Conservation (phyloP, 768 basidiomycete genomes). For the Imleria badia region DNA sequence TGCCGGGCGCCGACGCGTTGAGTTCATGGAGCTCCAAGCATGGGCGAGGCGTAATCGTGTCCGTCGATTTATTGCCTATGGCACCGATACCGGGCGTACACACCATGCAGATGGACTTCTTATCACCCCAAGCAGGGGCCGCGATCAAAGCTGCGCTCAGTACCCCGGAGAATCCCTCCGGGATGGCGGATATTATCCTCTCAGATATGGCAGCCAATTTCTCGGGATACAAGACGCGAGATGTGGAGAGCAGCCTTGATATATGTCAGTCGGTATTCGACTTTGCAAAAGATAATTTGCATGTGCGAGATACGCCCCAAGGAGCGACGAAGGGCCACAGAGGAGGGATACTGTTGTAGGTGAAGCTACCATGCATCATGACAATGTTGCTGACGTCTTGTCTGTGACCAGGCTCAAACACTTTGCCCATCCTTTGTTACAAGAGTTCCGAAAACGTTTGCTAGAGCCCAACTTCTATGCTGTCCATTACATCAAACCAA, state of each 20-base stretch:
- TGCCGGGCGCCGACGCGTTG: neutral
- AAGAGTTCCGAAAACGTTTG: constrained; percentile 58
- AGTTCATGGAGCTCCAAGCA: constrained; percentile 27
- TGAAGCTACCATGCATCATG: neutral
- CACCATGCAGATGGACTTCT: constrained; percentile 76
- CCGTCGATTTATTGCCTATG: constrained; percentile 80
- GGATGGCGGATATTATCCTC: constrained; percentile 74
- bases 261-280: constrained; percentile 73
- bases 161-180: constrained; percentile 29
- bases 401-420: constrained; percentile 66
- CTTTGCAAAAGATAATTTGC: constrained; percentile 59
- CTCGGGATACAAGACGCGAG: constrained; percentile 65
- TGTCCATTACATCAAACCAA: constrained; percentile 76
- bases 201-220: constrained; percentile 91
- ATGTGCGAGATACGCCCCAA: constrained; percentile 43
- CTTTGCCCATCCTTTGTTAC: constrained; percentile 72
- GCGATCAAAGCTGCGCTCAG: constrained; percentile 43
- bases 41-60: constrained; percentile 52
- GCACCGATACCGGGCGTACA: constrained; percentile 70
- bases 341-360: constrained; percentile 51
- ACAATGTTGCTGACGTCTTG: neutral
- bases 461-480: constrained; percentile 64
- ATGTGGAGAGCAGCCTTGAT: constrained; percentile 66
- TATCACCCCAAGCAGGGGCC: constrained; percentile 49
- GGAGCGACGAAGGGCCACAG: constrained; percentile 42